A percentile compares a stretch with the other conserved stretches of the same genome.
Evolutionary conservation across 345 rosid species (phyloP).

Genomic region (Euphorbia lathyris): DNA sequence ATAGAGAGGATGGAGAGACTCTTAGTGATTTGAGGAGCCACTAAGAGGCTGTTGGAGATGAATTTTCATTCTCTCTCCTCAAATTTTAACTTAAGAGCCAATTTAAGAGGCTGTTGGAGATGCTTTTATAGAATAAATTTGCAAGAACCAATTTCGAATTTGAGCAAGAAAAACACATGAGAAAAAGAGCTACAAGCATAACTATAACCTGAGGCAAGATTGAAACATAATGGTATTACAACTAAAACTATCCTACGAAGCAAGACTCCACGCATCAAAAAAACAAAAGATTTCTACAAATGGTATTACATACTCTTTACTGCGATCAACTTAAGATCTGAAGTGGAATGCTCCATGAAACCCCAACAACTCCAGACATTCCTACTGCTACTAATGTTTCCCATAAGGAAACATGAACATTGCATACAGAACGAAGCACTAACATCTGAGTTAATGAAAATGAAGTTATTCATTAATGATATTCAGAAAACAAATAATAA

Average conservation of each 20-base stretch:
- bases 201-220: too few relatives aligned
- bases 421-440: conserved; percentile 79
- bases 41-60: too few relatives aligned
- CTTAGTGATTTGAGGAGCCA: too few relatives aligned
- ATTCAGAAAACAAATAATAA: conserved; percentile 37
- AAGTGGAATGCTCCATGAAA: conserved; percentile 46
- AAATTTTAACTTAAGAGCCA: too few relatives aligned
- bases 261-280: conserved; percentile 95
- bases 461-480: conserved; percentile 73
- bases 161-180: too few relatives aligned
- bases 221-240: too few relatives aligned
- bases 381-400: conserved; percentile 22
- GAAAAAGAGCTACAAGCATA: too few relatives aligned
- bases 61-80: too few relatives aligned
- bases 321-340: conserved; percentile 85
- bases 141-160: too few relatives aligned
- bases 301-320: conserved; percentile 81
- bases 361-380: conserved; percentile 30
- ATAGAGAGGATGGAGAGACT: too few relatives aligned
- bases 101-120: too few relatives aligned
- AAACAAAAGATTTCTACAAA: conserved; percentile 86
- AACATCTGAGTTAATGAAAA: conserved; percentile 72
- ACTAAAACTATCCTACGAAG: conserved; percentile 76
- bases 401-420: conserved; percentile 38
- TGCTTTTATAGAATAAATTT: too few relatives aligned